Base-by-base conservation (phyloP, 257 asterid species). In the Echites panduratus region DNA sequence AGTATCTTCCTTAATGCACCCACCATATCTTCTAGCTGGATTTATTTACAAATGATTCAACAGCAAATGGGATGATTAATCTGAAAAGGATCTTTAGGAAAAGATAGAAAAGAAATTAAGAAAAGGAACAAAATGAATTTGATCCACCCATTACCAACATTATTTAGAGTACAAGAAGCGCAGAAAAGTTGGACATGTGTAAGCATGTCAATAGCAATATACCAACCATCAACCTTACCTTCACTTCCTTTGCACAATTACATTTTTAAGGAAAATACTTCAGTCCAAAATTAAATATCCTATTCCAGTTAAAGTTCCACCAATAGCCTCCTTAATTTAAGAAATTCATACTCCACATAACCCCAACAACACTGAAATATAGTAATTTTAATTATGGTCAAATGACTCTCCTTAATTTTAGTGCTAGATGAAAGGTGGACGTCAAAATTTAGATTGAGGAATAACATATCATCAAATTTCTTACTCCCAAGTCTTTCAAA, bases 1-100 rank as follows among this genome's bases (percentile, higher is more conserved):
- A 64, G 29, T 20, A 64, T 38, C 69, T 64, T 64, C 69, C 14
- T 38, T 64, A 64, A 19, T 35, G 69, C 69, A 6, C 69, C 69
- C 19, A 49, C 69, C 69, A 64, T 64, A 1, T 7, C 69, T 40
- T 38, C 69, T 64, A 0, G 66, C 32, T 19, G 40, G 66, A 27
- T 61, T 35, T 61, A 29, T 29, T 35, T 16, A 62, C 45, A 62
- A 35, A 62, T 62, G 68, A 62, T 7, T 17, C 26, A 17, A 62
- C 17, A 59, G 14, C 47, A 62, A 62, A 5, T 32, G 0, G 26
- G 16, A 22, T 0, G 32, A 56, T 35, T 16, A 62, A 62, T 32
- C 24, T 17, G 68, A 11, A 62, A 56, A 22, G 62, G 12, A 35
- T 26, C 4, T 16, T 53, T 10, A 7, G 7, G 27, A n/a, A 53